These are phyloP conservation scores for Glycine tomentella DNA, from an alignment of 306 rosid species.

Conservation along the genomic window DNA sequence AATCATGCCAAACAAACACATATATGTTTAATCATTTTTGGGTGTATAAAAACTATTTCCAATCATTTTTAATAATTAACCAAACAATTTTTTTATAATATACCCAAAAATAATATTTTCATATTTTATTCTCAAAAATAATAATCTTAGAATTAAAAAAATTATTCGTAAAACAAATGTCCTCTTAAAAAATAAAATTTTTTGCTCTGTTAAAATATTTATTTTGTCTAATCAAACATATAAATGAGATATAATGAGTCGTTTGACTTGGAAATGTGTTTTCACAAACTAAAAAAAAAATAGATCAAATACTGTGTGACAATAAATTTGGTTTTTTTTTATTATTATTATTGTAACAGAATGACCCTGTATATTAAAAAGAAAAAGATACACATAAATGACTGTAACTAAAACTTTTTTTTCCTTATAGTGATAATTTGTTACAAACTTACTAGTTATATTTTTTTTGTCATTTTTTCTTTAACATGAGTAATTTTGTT, in stretches of 20 bases:
- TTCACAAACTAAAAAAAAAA: background rate
- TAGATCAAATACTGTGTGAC: background rate
- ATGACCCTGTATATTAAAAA: background rate
- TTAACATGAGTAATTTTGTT: too few species aligned
- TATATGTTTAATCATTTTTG: too few species aligned
- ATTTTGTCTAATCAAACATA: constrained; percentile 1
- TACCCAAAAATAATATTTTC: too few species aligned
- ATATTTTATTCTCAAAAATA: too few species aligned
- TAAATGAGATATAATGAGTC: background rate
- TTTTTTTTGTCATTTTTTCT: too few species aligned
- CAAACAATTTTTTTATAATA: too few species aligned
- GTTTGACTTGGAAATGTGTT: background rate
- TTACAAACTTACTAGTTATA: too few species aligned
- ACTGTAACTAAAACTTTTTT: background rate
- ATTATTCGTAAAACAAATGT: too few species aligned
- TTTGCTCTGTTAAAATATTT: background rate
- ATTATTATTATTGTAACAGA: background rate
- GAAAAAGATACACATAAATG: background rate
- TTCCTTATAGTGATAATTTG: too few species aligned
- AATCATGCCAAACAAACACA: background rate
- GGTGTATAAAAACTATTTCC: too few species aligned
- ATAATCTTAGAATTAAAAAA: too few species aligned
- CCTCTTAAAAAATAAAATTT: background rate
- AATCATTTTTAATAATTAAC: too few species aligned
- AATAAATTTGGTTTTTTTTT: background rate